Base-by-base conservation (phyloP, 306 rosid genomes). In the Malus fusca region DNA sequence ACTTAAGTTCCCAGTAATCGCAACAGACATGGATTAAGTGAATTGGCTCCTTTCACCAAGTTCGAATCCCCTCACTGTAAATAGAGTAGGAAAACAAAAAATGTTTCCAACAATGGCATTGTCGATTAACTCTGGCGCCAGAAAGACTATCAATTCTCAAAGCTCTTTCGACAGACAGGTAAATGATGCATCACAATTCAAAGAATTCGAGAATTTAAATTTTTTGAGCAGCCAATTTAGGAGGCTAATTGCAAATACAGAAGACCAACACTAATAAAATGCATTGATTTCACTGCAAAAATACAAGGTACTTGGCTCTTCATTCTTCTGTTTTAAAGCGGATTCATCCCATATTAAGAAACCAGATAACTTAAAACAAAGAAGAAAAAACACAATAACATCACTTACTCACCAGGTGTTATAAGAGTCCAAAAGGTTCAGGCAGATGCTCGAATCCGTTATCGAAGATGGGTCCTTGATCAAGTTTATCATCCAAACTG, bases 371-470 rank as follows among this genome's bases (percentile, higher is more conserved):
- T 75, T 58, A 79, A 79, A 78, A 83, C 81, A 64, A 64, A 60
- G 56, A 71, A 79, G 78, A 74, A 43, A 64, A 75, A 70, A 40
- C n/a, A 22, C 75, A 61, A 11, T 22, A 21, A 58, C 63, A 58
- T 67, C 79, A 84, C 81, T 79, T 26, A 30, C 66, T 53, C 68
- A 48, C 6, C 55, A 33, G 61, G 73, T 77, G 88, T 84, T 88
- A 92, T 48, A 90, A 86, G 83, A 89, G 97, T 52, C 93, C 93
- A 78, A 90, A 95, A 42, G 99, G 99, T 77, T 95, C 99, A 11
- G 99, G 97, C 73, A 95, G 87, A 78, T 87, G 68, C 85, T 90
- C 99, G 79, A 92, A 92, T 79, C 99, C 96, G 25, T 83, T 83
- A 77, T 92, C 99, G 79, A 95, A 95, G 78, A 95, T 72, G 17